Percentiles rank a stretch among this genome's conserved stretches.
These are phyloP conservation scores for Cucumis sativus DNA, from an alignment of 306 rosid species.

Conservation along the genomic window DNA sequence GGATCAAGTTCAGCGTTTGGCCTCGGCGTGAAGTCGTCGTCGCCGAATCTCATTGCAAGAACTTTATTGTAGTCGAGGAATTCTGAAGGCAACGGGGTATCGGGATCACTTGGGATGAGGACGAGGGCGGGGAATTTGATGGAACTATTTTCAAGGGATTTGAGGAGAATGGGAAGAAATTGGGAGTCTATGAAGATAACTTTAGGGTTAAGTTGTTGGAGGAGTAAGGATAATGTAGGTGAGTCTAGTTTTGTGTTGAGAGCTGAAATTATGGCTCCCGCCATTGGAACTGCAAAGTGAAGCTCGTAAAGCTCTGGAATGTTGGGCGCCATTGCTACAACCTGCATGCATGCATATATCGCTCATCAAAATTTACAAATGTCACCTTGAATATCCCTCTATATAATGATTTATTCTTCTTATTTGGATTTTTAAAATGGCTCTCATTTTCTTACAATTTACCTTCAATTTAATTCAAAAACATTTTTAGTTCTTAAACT, in stretches of 20 bases:
- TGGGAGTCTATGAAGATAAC: constrained; percentile 47
- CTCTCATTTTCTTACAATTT: too few relatives aligned
- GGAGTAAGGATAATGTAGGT: constrained; percentile 27
- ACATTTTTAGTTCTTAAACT: too few relatives aligned
- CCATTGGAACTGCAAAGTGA: constrained; percentile 74
- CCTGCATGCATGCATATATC: constrained; percentile 22
- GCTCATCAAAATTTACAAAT: neutral
- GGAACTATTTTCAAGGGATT: constrained; percentile 11
- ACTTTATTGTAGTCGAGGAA: constrained; percentile 27
- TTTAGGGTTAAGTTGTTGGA: constrained; percentile 49
- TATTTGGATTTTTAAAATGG: too few relatives aligned
- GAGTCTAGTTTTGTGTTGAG: constrained; percentile 50
- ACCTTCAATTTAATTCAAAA: too few relatives aligned
- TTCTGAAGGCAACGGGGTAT: neutral
- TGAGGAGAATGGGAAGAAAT: constrained; percentile 28
- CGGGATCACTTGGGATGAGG: constrained; percentile 25
- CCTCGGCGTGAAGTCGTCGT: constrained; percentile 12
- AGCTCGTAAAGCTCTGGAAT: constrained; percentile 72
- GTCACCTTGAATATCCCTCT: too few relatives aligned
- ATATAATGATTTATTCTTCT: too few relatives aligned
- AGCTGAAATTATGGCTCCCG: constrained; percentile 59
- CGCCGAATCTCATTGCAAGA: constrained; percentile 14
- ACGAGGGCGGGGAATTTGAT: constrained; percentile 41
- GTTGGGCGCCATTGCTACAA: constrained; percentile 64
- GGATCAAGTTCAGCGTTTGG: constrained; percentile 43